A percentile compares a stretch with the other conserved stretches of the same genome.
Conservation (phyloP, 2,329 filamentous ascomycete genomes). For the Calonectria pseudoturangicola region DNA sequence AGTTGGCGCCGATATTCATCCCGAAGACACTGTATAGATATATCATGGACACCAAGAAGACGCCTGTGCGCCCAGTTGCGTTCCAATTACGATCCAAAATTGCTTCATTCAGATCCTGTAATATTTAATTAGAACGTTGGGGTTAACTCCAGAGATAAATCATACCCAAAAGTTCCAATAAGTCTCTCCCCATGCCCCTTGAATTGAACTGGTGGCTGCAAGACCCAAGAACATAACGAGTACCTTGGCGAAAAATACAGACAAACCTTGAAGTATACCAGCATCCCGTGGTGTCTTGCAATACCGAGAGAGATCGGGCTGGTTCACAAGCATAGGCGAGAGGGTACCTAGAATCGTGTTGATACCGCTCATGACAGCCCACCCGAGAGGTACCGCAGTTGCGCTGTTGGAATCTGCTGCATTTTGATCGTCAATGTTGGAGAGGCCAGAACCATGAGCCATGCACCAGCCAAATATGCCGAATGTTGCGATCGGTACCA, state of each 20-base stretch:
- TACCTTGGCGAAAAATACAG: not conserved
- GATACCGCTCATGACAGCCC: conserved; percentile 5
- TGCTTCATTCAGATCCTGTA: not conserved
- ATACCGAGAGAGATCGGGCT: conserved; percentile 7
- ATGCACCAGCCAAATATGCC: conserved; percentile 17
- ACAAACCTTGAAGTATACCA: not conserved
- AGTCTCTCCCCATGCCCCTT: conserved; percentile 5
- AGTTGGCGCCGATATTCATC: conserved; percentile 7
- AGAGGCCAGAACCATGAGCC: not conserved
- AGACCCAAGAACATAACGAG: conserved; percentile 16
- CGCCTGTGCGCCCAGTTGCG: not conserved
- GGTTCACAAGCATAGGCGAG: conserved; percentile 4
- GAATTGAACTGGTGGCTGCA: conserved; percentile 3
- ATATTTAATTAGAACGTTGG: not conserved
- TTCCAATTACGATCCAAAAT: conserved; percentile 11
- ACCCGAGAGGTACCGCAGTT: not conserved
- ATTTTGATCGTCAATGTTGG: not conserved
- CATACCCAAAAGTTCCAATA: conserved; percentile 17
- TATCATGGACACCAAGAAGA: not conserved
- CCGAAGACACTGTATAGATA: conserved; percentile 13
- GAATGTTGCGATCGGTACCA: conserved; percentile 7
- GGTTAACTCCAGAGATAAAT: not conserved
- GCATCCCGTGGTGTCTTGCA: conserved; percentile 5
- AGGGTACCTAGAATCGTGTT: conserved; percentile 2
- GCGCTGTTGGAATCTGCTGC: not conserved